These are phyloP conservation scores for Cymbopogon flexuosus DNA, from an alignment of 202 grass and related monocot species.

Conservation along the genomic window DNA sequence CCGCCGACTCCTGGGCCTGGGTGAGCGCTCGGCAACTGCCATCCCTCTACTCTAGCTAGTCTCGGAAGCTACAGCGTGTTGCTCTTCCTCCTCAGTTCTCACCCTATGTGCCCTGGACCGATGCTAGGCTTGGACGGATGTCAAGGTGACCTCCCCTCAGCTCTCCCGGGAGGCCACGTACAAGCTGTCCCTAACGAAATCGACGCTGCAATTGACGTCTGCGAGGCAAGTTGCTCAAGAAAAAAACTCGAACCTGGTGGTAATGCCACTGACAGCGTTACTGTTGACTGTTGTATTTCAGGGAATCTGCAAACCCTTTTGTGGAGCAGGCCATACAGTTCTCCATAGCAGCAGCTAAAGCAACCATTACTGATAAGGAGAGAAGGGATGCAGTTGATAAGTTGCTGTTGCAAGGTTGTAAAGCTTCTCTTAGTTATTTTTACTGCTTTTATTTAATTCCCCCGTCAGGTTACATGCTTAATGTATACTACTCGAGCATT, in stretches of 20 bases:
- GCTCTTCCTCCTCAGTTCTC: neutral
- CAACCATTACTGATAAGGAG: constrained; percentile 45
- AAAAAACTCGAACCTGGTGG: neutral
- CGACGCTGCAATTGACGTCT: constrained; percentile 63
- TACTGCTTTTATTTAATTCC: neutral
- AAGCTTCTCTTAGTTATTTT: constrained; percentile 9
- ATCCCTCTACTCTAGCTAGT: neutral
- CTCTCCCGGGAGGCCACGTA: constrained; percentile 66
- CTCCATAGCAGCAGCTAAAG: constrained; percentile 59
- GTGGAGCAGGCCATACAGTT: constrained; percentile 93
- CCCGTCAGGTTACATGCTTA: neutral
- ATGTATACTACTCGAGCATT: neutral
- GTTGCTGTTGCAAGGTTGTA: constrained; percentile 70
- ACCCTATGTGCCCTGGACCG: neutral
- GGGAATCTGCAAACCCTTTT: constrained; percentile 69
- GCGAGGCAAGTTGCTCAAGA: constrained; percentile 35
- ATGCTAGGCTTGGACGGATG: constrained; percentile 77
- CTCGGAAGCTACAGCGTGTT: neutral
- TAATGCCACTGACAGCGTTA: neutral
- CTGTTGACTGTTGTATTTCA: constrained; percentile 22
- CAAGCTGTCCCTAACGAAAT: constrained; percentile 72
- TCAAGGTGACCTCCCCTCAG: constrained; percentile 85
- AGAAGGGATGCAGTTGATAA: constrained; percentile 63
- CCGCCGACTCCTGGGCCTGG: constrained; percentile 70
- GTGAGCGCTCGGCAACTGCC: constrained; percentile 29